phyloP scores from a whole-genome alignment of 768 basidiomycete species.

The Mycena capillaripes region DNA sequence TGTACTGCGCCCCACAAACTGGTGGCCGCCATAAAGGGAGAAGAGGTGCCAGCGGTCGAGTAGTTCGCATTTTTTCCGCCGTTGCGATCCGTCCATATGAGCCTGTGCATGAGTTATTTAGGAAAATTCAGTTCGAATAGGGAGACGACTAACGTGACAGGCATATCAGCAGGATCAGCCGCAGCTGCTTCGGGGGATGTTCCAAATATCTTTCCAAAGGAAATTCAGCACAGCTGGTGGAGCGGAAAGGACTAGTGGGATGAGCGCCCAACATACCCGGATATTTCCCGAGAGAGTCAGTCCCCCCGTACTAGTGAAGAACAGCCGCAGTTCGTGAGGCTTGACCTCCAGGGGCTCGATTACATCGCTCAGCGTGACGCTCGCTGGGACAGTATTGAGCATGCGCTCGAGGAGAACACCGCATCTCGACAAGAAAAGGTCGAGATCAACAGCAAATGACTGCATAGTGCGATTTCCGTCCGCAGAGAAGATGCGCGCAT shows the following conservation, averaged over 20 bases:
- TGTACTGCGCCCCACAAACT: conserved; percentile 21
- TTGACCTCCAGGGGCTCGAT: conserved; percentile 26
- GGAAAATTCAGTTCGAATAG: conserved; percentile 37
- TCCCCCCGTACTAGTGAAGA: conserved; percentile 12
- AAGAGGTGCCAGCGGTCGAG: conserved; percentile 7
- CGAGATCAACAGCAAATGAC: background rate
- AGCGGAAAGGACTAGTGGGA: background rate
- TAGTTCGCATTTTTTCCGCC: background rate
- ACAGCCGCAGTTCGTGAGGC: conserved; percentile 11
- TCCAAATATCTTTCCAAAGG: conserved; percentile 25
- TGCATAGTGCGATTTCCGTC: conserved; percentile 27
- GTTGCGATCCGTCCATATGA: conserved; percentile 27
- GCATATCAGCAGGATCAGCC: conserved; percentile 18
- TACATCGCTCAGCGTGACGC: conserved; percentile 21
- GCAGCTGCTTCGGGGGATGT: conserved; percentile 16
- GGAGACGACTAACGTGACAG: conserved; percentile 9
- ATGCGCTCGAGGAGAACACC: conserved; percentile 23
- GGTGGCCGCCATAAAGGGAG: conserved; percentile 9
- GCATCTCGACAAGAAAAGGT: conserved; percentile 11
- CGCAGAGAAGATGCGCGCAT: conserved; percentile 14
- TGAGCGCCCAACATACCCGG: conserved; percentile 1
- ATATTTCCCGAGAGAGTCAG: conserved; percentile 9
- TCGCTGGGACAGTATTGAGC: no score
- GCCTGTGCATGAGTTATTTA: background rate
- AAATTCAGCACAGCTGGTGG: background rate